phyloP scores from a whole-genome alignment of 2,329 filamentous ascomycete genomes.

The Pezicula carpinea region DNA sequence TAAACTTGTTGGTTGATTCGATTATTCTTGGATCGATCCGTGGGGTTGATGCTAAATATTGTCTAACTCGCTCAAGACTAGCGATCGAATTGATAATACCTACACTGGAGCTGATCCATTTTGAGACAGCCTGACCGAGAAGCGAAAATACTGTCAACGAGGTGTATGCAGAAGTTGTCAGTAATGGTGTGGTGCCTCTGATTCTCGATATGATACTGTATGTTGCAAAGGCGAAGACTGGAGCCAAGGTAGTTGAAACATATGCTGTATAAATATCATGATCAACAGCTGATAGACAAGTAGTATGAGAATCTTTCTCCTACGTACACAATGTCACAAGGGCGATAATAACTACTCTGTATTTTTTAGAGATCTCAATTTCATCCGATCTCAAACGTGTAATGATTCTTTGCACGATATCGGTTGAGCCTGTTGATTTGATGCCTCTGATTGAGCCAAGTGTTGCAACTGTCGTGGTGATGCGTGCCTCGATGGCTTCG shows the following conservation, averaged over 20 bases:
- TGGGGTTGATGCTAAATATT: constrained; percentile 1
- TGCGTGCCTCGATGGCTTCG: constrained; percentile 7
- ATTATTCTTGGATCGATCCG: background rate
- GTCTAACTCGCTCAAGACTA: constrained; percentile 5
- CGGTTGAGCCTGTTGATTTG: constrained; percentile 5
- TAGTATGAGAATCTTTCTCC: background rate
- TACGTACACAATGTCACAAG: constrained; percentile 3
- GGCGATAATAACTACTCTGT: constrained; percentile 35
- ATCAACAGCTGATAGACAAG: background rate
- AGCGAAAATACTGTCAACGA: constrained; percentile 1
- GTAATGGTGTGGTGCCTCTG: constrained; percentile 2
- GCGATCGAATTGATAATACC: constrained; percentile 1
- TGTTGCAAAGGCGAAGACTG: background rate
- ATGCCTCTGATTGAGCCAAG: constrained; percentile 6
- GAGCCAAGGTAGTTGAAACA: background rate
- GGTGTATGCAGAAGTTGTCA: constrained; percentile 1
- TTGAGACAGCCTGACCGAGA: constrained; percentile 2
- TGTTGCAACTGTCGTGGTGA: constrained; percentile 2
- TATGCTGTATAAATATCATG: background rate
- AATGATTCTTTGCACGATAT: constrained; percentile 3
- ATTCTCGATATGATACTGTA: constrained; percentile 6
- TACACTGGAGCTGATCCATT: constrained; percentile 1
- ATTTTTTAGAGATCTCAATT: constrained; percentile 31
- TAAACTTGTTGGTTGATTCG: background rate
- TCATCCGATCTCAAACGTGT: constrained; percentile 16